These are phyloP conservation scores for Hirsutella minnesotensis DNA, from an alignment of 2,329 filamentous ascomycete species.

Conservation along the genomic window DNA sequence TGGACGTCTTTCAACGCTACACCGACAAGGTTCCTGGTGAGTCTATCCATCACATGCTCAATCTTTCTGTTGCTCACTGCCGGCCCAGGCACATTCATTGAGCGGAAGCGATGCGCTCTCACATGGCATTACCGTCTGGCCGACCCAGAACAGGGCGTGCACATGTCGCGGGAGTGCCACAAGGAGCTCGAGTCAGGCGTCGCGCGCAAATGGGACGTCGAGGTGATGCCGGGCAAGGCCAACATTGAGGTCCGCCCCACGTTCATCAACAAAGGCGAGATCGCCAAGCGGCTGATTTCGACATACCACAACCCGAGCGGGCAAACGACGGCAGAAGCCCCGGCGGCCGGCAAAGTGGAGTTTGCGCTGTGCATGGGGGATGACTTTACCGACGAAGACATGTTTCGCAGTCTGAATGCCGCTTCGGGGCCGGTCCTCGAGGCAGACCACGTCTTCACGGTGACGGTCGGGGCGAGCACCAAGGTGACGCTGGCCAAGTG, in stretches of 20 bases:
- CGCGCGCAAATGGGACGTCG: constrained; percentile 72
- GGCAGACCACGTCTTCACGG: constrained; percentile 66
- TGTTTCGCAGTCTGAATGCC: constrained; percentile 71
- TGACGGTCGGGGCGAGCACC: constrained; percentile 82
- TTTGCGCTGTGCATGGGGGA: constrained; percentile 89
- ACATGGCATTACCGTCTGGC: constrained; percentile 96
- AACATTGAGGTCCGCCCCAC: constrained; percentile 94
- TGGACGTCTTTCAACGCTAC: constrained; percentile 76
- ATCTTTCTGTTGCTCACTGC: background rate
- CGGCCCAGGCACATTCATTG: constrained; percentile 76
- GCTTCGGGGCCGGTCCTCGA: constrained; percentile 40
- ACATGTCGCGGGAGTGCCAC: constrained; percentile 71
- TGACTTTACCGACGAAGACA: constrained; percentile 96
- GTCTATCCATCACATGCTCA: constrained; percentile 14
- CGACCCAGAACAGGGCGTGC: constrained; percentile 71
- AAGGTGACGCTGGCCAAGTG: constrained; percentile 86
- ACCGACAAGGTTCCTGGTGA: constrained; percentile 74
- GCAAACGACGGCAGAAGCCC: constrained; percentile 30
- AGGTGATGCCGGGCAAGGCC: constrained; percentile 94
- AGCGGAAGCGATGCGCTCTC: constrained; percentile 84
- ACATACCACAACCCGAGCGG: constrained; percentile 49
- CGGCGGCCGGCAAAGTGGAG: constrained; percentile 46
- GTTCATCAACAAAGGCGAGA: constrained; percentile 97
- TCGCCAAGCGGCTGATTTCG: constrained; percentile 69
- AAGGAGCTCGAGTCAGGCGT: constrained; percentile 70